phyloP scores from a whole-genome alignment of 192 early-diverging fungal species.

The Backusella macrospora region DNA sequence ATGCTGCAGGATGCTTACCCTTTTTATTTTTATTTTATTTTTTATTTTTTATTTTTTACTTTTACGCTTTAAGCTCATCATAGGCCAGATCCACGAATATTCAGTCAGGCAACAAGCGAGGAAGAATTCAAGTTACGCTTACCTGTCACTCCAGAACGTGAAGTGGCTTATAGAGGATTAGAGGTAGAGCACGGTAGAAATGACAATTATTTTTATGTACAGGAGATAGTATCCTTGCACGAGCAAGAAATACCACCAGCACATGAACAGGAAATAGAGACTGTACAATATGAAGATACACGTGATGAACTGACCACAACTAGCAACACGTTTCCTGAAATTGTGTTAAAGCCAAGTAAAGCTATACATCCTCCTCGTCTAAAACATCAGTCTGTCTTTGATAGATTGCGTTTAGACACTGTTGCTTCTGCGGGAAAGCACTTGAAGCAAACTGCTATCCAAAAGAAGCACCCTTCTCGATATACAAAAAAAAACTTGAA shows the following conservation, averaged over 20 bases:
- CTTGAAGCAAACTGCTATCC: background rate
- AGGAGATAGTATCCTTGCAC: background rate
- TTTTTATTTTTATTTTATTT: no score
- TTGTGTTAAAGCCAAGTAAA: background rate
- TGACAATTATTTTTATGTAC: background rate
- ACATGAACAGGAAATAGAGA: background rate
- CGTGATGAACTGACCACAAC: background rate
- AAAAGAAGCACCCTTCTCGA: background rate
- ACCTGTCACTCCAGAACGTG: background rate
- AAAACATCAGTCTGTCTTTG: background rate
- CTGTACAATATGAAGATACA: no score
- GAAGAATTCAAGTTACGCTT: background rate
- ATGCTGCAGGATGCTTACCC: background rate
- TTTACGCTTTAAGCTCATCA: constrained; percentile 1
- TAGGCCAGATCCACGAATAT: background rate
- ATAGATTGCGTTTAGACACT: background rate
- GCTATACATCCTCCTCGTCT: background rate
- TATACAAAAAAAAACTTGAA: background rate
- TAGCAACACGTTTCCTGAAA: background rate
- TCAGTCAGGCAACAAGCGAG: background rate
- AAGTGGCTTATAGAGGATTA: background rate
- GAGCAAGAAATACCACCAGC: background rate
- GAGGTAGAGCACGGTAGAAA: background rate
- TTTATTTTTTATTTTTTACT: background rate
- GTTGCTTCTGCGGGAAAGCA: background rate